Percentiles rank a stretch among this genome's conserved stretches.
Evolutionary conservation across 2,329 filamentous ascomycete species (phyloP).

Genomic region (Tolypocladium guangdongense): DNA sequence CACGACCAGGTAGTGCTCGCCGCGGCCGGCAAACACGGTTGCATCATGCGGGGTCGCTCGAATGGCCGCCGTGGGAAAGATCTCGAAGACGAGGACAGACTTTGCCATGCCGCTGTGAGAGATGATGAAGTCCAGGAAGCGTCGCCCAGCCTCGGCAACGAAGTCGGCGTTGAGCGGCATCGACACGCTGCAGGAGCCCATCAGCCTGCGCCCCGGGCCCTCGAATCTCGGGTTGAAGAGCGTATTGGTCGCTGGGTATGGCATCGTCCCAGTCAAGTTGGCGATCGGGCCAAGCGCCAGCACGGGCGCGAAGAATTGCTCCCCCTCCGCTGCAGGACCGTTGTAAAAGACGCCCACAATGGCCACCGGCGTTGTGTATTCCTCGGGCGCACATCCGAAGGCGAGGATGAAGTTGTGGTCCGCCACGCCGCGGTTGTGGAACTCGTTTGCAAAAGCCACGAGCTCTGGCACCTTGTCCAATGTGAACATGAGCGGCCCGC

Average conservation of each 20-base stretch:
- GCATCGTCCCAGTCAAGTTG: background rate
- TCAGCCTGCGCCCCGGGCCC: background rate
- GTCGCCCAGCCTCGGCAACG: background rate
- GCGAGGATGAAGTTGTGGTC: constrained; percentile 2
- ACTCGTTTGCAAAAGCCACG: constrained; percentile 18
- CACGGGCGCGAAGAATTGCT: background rate
- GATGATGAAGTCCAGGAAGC: background rate
- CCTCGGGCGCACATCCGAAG: background rate
- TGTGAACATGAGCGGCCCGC: constrained; percentile 15
- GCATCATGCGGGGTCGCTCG: constrained; percentile 17
- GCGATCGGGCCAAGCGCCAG: background rate
- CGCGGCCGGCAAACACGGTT: constrained; percentile 34
- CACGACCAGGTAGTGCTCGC: constrained; percentile 30
- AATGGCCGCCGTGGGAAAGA: constrained; percentile 19
- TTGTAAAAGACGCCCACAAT: background rate
- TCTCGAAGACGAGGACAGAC: constrained; percentile 24
- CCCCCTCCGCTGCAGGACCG: constrained; percentile 7
- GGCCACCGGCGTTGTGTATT: constrained; percentile 1
- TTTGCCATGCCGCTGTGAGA: background rate
- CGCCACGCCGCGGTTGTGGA: constrained; percentile 12
- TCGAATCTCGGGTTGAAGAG: constrained; percentile 13
- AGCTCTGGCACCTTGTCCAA: constrained; percentile 15
- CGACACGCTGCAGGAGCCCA: background rate
- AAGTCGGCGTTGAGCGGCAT: background rate
- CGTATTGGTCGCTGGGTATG: constrained; percentile 9